Conservation (phyloP, 1,284 basidiomycete species). For the Irpex sp. region DNA sequence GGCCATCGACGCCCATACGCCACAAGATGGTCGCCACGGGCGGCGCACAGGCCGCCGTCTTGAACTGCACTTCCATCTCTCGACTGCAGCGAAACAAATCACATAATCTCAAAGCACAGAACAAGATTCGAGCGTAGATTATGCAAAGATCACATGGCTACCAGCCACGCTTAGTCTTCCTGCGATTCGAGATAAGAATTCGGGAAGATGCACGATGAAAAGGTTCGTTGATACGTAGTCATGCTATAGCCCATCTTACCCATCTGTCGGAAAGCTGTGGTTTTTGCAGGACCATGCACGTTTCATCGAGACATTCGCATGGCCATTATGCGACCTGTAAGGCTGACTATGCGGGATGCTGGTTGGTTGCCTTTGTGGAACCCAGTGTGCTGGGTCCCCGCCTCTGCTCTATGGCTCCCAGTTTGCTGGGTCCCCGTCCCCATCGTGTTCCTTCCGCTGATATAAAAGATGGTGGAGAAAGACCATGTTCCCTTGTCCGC, state of each 20-base stretch:
- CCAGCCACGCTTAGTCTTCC: neutral
- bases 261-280: neutral
- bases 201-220: neutral
- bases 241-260: neutral
- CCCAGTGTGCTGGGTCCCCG: neutral
- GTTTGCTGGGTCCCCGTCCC: neutral
- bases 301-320: neutral
- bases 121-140: no score
- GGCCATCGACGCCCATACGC: no score
- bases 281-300: neutral
- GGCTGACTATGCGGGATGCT: neutral
- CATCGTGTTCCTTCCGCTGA: neutral
- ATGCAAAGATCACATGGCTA: neutral
- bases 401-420: neutral
- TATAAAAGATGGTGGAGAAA: neutral
- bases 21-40: no score
- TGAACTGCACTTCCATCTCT: no score
- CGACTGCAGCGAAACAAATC: no score
- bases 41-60: no score
- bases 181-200: neutral
- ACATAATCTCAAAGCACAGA: no score
- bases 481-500: neutral
- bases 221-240: neutral
- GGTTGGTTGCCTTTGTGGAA: neutral
- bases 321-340: neutral